Base-by-base conservation (phyloP, 306 rosid genomes). In the Acacia acuminata region DNA sequence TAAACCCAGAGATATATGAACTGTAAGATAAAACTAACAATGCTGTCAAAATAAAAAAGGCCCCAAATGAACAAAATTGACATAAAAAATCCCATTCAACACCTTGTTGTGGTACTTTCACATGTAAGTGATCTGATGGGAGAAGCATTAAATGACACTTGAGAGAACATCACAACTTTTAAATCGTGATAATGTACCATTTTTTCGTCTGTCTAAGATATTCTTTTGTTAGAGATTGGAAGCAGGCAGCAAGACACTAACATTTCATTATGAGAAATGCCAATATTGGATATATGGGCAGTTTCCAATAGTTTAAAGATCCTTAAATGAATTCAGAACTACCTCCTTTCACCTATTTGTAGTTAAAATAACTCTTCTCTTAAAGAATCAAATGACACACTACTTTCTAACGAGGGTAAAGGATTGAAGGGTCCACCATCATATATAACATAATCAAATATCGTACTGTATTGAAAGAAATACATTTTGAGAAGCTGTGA, bases 371-470 rank as follows among this genome's bases (percentile, higher is more conserved):
- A 47, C n/a, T n/a, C n/a, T n/a, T n/a, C 36, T 16, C 22, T 24
- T 43, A n/a, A 14, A 13, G 53, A 27, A 78, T 78, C 86, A 64
- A 78, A 51, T 72, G 64, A 40, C 67, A 71, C 75, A 72, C 7
- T 45, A 60, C 68, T 19, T 36, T 53, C 53, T 72, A 76, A 42
- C 38, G 55, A 60, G 19, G 36, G 38, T 43, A 15, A 64, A 20
- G 15, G 42, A 64, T 15, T 66, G 12, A 66, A 66, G 22, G 22
- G 12, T 66, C 25, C 9, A 17, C 22, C 13, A 66, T 66, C 71
- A 66, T 34, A 34, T 3, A 66, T 1, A 34, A 65, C 12, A 65
- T 32, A 32, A 65, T 32, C 71, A 16, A 7, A 63, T 27, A 61
- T 8, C 11, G 10, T 63, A 14, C 36, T 24, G 51, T 66, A 51